Base-by-base conservation (phyloP, 2,329 filamentous ascomycete species). In the Grosmannia serpens region DNA sequence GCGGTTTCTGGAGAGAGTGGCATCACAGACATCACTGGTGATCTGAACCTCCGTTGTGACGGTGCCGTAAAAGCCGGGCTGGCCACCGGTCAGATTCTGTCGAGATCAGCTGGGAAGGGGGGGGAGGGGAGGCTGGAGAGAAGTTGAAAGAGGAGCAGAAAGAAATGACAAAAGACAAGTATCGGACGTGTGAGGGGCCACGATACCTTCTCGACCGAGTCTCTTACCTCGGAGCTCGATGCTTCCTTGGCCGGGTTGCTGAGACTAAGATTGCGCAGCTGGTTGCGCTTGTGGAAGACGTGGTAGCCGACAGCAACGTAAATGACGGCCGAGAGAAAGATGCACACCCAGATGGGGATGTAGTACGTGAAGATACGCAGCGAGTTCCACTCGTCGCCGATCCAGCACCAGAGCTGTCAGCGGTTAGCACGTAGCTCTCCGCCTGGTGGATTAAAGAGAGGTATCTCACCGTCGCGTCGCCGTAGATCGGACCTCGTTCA, bases 341-440 rank as follows among this genome's bases (percentile, higher is more conserved):
- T 83, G 66, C 81, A 84, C 13, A 79, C 72, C 81, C 81, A 84
- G 53, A 84, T 80, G 3, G 82, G 77, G 62, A 84, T 73, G 66
- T 84, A 84, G 67, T 84, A 84, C 8, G 79, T 79, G 64, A 78
- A 83, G 50, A 84, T 83, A 35, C 81, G 79, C 17, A 84, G 72
- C 47, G 74, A 72, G 62, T 79, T 79, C 77, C 78, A 83, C 38
- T 73, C 70, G 38, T 71, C 70, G 59, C 75, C 75, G 51, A 84
- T 82, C 81, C 81, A 84, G 67, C 81, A 84, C 81, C 81, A 84
- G 26, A 84, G 75, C 81, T 83, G 53, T 15, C 10, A 5, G 10
- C 7, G 7, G 10, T 53, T 17, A 31, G 31, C 24, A 11, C 4
- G 4, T 26, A 46, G 9, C 35, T 38, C 35, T 13, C 15, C 17